These are phyloP conservation scores for Cichorium intybus DNA, from an alignment of 140 eudicot species.

Conservation along the genomic window DNA sequence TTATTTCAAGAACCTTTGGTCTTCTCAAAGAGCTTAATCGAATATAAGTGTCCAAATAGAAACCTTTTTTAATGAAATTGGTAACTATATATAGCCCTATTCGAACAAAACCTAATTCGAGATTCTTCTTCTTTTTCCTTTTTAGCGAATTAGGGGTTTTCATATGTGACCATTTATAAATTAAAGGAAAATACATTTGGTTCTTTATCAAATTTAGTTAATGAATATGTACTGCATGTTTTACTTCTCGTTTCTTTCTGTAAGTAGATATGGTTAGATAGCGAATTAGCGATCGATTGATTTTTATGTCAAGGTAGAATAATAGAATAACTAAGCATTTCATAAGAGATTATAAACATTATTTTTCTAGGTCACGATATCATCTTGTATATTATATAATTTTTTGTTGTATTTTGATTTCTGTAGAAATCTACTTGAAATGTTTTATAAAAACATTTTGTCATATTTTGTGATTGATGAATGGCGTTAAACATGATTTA, in stretches of 20 bases:
- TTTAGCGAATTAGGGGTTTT: background rate
- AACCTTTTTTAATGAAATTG: slow-evolving; percentile 11
- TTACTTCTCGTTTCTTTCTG: background rate
- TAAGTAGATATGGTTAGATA: too few relatives aligned
- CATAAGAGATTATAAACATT: too few relatives aligned
- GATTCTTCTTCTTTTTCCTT: background rate
- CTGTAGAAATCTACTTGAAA: too few relatives aligned
- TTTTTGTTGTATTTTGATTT: too few relatives aligned
- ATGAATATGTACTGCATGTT: background rate
- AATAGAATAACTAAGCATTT: too few relatives aligned
- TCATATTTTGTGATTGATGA: too few relatives aligned
- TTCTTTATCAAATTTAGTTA: background rate
- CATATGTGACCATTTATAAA: background rate
- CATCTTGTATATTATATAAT: too few relatives aligned
- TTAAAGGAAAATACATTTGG: background rate
- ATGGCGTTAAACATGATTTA: too few relatives aligned
- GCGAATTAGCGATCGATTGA: too few relatives aligned
- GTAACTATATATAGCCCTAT: slow-evolving; percentile 18
- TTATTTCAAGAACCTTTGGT: slow-evolving; percentile 14
- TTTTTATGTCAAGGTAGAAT: too few relatives aligned
- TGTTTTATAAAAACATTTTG: too few relatives aligned
- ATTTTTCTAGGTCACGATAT: background rate
- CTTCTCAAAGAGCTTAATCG: slow-evolving; percentile 28
- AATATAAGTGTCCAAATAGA: slow-evolving; percentile 10
- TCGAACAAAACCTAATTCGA: background rate